phyloP scores from a whole-genome alignment of 164 flowering plant genomes.

The Warburgia ugandensis region DNA sequence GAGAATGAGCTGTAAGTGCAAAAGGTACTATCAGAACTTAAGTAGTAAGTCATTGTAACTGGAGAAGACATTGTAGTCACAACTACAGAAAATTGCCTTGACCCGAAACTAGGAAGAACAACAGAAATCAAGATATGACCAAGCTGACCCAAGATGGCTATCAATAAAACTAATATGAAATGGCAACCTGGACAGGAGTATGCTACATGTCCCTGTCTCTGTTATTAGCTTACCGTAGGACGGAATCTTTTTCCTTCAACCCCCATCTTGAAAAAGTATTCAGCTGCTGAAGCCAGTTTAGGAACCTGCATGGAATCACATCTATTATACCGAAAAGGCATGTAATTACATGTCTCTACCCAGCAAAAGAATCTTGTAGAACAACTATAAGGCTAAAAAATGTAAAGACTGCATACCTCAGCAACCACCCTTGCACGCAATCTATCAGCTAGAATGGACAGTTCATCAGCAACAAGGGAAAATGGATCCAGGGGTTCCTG shows the following conservation, averaged over 20 bases:
- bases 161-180: too few species aligned
- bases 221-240: slow-evolving; percentile 86
- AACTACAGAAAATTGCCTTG: not conserved
- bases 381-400: too few species aligned
- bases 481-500: slow-evolving; percentile 88
- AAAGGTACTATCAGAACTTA: too few species aligned
- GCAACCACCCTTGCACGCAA: slow-evolving; percentile 80
- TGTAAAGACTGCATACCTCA: slow-evolving; percentile 81
- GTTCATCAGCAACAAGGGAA: slow-evolving; percentile 94
- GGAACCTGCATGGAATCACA: slow-evolving; percentile 58
- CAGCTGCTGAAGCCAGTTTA: slow-evolving; percentile 94
- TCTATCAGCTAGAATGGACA: slow-evolving; percentile 61
- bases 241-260: slow-evolving; percentile 97
- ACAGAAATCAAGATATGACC: too few species aligned
- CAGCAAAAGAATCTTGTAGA: too few species aligned
- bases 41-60: too few species aligned
- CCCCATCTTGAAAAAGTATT: slow-evolving; percentile 90
- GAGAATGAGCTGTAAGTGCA: too few species aligned
- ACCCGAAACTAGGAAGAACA: not conserved
- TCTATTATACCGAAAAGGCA: not conserved
- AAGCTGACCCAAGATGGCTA: too few species aligned
- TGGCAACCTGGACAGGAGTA: too few species aligned
- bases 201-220: too few species aligned
- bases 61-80: too few species aligned
- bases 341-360: too few species aligned